These are phyloP conservation scores for Clitopilus hobsonii DNA, from an alignment of 768 basidiomycete genomes.

Conservation along the genomic window DNA sequence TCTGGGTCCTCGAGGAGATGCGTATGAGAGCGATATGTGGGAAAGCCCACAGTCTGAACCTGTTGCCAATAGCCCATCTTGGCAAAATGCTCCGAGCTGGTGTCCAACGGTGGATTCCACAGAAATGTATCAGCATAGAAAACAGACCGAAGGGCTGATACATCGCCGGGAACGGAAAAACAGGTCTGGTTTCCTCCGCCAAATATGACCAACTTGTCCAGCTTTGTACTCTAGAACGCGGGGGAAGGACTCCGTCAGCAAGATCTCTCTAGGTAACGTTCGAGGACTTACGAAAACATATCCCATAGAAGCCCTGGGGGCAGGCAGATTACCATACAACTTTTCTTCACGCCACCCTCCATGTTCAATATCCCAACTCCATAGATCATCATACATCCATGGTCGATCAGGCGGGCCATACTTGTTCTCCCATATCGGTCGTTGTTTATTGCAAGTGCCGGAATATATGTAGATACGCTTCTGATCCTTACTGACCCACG, in stretches of 20 bases:
- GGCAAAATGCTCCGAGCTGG: too few relatives aligned
- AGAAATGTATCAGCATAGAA: conserved; percentile 40
- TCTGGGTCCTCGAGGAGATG: too few relatives aligned
- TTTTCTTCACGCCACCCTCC: conserved; percentile 28
- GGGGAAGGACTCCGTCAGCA: not conserved
- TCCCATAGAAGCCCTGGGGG: conserved; percentile 26
- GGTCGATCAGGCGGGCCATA: not conserved
- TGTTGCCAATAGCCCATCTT: too few relatives aligned
- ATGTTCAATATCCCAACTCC: conserved; percentile 28
- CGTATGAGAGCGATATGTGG: too few relatives aligned
- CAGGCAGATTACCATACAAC: conserved; percentile 26
- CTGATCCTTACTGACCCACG: not conserved
- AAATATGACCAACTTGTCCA: conserved; percentile 29
- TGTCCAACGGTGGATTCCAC: too few relatives aligned
- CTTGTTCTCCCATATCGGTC: not conserved
- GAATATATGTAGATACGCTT: not conserved
- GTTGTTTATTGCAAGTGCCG: not conserved
- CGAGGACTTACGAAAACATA: conserved; percentile 25
- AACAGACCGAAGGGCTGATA: conserved; percentile 5
- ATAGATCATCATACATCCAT: conserved; percentile 24
- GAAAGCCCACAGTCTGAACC: too few relatives aligned
- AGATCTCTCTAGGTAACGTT: not conserved
- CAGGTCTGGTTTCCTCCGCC: conserved; percentile 29
- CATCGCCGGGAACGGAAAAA: conserved; percentile 7
- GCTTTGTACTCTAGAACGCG: conserved; percentile 20